phyloP scores from a whole-genome alignment of 2,329 filamentous ascomycete genomes.

The Penicillium sp. region DNA sequence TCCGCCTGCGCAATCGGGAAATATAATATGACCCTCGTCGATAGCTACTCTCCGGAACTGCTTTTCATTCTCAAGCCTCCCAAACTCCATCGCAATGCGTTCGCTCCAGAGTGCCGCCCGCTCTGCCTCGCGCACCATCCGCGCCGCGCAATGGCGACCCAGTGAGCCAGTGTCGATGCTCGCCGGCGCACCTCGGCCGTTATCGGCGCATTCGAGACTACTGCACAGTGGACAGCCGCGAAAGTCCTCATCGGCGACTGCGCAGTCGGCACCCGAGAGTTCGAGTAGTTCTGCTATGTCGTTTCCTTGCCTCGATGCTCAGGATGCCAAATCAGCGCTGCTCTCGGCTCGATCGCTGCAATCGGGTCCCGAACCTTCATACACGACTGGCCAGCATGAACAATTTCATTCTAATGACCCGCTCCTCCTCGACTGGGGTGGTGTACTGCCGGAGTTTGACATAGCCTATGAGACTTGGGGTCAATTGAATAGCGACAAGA shows the following conservation, averaged over 20 bases:
- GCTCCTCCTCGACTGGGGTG: constrained; percentile 89
- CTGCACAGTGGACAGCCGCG: constrained; percentile 23
- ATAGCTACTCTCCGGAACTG: constrained; percentile 1
- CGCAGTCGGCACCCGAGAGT: constrained; percentile 23
- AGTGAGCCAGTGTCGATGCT: constrained; percentile 4
- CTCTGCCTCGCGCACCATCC: constrained; percentile 17
- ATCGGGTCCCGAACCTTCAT: constrained; percentile 86
- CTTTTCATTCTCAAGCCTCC: neutral
- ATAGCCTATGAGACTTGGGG: constrained; percentile 95
- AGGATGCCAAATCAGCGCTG: constrained; percentile 73
- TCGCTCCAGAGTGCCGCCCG: constrained; percentile 20
- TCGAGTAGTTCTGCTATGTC: constrained; percentile 79
- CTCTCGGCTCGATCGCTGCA: constrained; percentile 66
- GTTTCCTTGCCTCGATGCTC: constrained; percentile 84
- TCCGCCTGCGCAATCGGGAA: constrained; percentile 10
- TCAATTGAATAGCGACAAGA: constrained; percentile 70
- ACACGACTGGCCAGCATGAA: constrained; percentile 83
- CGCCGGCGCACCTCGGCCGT: constrained; percentile 11
- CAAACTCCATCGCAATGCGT: constrained; percentile 16
- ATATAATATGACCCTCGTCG: constrained; percentile 5
- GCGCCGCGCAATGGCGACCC: constrained; percentile 17
- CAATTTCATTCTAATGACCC: constrained; percentile 71
- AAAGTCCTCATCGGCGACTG: constrained; percentile 15
- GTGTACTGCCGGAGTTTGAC: constrained; percentile 81
- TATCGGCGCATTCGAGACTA: constrained; percentile 20